Conservation (phyloP, 192 early-diverging fungal genomes). For the Geosiphon pyriformis region DNA sequence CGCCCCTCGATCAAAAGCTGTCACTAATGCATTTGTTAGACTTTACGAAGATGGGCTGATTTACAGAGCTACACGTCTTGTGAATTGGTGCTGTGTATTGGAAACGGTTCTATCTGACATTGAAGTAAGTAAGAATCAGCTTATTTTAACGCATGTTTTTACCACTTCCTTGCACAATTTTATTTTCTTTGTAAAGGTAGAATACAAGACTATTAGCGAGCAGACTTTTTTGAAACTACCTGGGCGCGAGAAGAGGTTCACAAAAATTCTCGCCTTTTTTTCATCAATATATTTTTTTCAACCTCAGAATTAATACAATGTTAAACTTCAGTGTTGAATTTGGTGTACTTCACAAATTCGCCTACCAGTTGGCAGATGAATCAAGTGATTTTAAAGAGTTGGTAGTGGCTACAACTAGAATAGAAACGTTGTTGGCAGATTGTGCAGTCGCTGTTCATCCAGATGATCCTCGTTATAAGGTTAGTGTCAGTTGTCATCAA, state of each 20-base stretch:
- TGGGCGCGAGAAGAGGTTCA: constrained; percentile 64
- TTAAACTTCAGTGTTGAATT: constrained; percentile 79
- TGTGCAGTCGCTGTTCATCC: constrained; percentile 92
- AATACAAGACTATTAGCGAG: constrained; percentile 74
- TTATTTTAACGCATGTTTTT: no score
- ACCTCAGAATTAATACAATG: background rate
- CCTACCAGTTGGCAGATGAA: constrained; percentile 76
- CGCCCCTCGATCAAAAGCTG: constrained; percentile 59
- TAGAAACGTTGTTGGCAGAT: constrained; percentile 98
- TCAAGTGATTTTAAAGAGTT: constrained; percentile 52
- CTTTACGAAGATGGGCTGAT: constrained; percentile 85
- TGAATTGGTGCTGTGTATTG: constrained; percentile 94
- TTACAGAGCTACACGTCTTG: constrained; percentile 86
- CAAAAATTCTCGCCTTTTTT: background rate
- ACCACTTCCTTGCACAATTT: no score
- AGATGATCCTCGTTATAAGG: constrained; percentile 76
- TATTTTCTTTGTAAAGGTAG: constrained; percentile 45
- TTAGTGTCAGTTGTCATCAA: constrained; percentile 21
- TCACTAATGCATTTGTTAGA: constrained; percentile 85
- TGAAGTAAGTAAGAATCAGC: constrained; percentile 68
- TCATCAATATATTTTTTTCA: background rate
- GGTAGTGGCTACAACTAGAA: constrained; percentile 91
- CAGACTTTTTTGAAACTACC: constrained; percentile 68
- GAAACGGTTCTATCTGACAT: constrained; percentile 96
- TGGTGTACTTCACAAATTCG: constrained; percentile 86